Percentiles rank a stretch among this genome's conserved stretches.
Evolutionary conservation across 139 green algal species (phyloP).

Genomic region (Pleodorina starrii): DNA sequence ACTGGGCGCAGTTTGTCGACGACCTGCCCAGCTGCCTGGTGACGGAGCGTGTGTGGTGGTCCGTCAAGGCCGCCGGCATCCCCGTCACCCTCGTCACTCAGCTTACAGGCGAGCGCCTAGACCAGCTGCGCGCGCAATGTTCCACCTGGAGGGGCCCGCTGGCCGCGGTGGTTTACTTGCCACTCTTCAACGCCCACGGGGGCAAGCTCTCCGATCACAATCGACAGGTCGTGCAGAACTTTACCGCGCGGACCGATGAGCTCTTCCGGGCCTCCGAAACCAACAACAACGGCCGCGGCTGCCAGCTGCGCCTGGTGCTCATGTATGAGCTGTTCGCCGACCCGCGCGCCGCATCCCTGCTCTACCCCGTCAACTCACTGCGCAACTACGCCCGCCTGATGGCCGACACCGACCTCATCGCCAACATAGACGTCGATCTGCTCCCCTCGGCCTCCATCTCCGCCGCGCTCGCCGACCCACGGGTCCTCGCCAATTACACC

Average conservation of each 20-base stretch:
- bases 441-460: conserved; percentile 46
- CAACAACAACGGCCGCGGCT: neutral
- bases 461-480: neutral
- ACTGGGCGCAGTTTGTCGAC: conserved; percentile 52
- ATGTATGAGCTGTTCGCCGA: conserved; percentile 50
- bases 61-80: neutral
- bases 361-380: conserved; percentile 50
- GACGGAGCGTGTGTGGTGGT: conserved; percentile 46
- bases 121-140: conserved; percentile 56
- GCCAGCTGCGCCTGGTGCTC: conserved; percentile 47
- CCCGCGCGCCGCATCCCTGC: neutral
- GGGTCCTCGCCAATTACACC: neutral
- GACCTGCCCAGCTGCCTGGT: conserved; percentile 49
- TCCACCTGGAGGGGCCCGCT: conserved; percentile 49
- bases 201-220: neutral
- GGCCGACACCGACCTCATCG: conserved; percentile 59
- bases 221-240: conserved; percentile 1
- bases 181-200: neutral
- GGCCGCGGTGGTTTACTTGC: conserved; percentile 56
- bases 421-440: conserved; percentile 70
- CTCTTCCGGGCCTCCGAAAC: neutral
- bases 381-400: conserved; percentile 60
- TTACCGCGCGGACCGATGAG: neutral
- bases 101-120: conserved; percentile 48
- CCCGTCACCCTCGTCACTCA: conserved; percentile 62